Evolutionary conservation across 2,329 filamentous ascomycete species (phyloP), one percentile per base, ranked within the genome.

Genomic region (Paraphaeosphaeria sporulosa): DNA sequence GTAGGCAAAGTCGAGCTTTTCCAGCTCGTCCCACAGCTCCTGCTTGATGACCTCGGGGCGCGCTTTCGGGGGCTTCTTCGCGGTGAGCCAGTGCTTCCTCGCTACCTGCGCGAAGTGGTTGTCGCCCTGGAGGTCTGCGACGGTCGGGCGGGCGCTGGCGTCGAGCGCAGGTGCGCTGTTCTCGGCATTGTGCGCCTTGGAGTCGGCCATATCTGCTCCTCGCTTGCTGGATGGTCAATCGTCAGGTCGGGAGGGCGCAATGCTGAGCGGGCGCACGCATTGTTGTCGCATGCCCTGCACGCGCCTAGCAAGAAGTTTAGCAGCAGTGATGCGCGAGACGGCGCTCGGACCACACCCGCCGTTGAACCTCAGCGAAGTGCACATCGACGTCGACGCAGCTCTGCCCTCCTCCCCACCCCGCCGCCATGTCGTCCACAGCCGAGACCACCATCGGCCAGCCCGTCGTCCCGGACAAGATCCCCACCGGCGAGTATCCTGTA

Each of bases 401-500:
- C 59, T 48, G 52, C 62, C 64, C 30, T 32, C 62, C 64, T 46
- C 34, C 19, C 27, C 66, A 67, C 59, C 65, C 67, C 67, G 58
- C 59, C 70, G 71, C 63, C 60, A 77, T 76, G 74, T 70, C 72
- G 57, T 63, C 70, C 54, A 65, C 71, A 60, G 64, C 68, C 51
- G 64, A 57, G 53, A 68, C 60, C 57, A 61, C 58, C 46, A 51
- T 58, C 43, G 50, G 61, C 61, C 77, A 79, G 73, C 77, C 79
- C 57, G 74, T 89, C 73, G 86, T 92, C 66, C 90, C 91, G 60
- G 89, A 90, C 77, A 96, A 95, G 87, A 86, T 88, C 76, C 82
- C 93, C 71, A 85, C 89, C 78, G 92, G 91, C 72, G 90, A 95
- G 62, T 98, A 92, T 79, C 94, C 94, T 60, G 95, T 98, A 83